Conservation (phyloP, 2,329 filamentous ascomycete genomes). For the Cadophora sp. region DNA sequence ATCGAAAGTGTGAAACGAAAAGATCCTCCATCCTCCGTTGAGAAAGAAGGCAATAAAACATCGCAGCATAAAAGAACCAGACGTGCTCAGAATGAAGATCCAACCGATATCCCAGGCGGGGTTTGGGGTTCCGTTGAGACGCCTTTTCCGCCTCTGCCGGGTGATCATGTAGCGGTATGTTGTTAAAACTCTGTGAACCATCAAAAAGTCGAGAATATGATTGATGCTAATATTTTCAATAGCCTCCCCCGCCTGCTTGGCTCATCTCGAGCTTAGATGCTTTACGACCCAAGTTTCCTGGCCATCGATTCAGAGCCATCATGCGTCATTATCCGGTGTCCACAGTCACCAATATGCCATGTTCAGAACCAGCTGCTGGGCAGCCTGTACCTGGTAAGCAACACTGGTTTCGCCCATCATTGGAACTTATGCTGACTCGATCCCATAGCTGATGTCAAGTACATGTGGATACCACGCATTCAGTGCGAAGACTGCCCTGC, state of each 20-base stretch:
- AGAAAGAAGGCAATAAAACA: not conserved
- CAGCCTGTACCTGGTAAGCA: not conserved
- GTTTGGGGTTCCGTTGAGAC: not conserved
- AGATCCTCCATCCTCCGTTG: not conserved
- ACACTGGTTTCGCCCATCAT: not conserved
- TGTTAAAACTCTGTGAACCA: not conserved
- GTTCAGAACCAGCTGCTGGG: not conserved
- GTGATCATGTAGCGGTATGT: not conserved
- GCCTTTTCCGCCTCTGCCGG: not conserved
- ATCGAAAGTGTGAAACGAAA: not conserved
- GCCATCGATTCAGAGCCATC: not conserved
- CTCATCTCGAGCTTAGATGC: not conserved
- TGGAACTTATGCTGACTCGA: not conserved
- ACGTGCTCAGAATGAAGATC: not conserved
- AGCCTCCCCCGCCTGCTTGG: slow-evolving; percentile 12
- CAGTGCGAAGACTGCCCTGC: slow-evolving; percentile 1
- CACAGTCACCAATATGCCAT: not conserved
- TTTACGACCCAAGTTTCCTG: not conserved
- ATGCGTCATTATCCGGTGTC: not conserved
- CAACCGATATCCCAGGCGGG: not conserved
- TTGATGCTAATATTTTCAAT: not conserved
- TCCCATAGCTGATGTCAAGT: not conserved
- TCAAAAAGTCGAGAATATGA: not conserved
- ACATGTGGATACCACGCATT: slow-evolving; percentile 4
- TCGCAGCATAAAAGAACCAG: not conserved